phyloP scores from a whole-genome alignment of 768 basidiomycete genomes.

The Tephrocybe sp. region DNA sequence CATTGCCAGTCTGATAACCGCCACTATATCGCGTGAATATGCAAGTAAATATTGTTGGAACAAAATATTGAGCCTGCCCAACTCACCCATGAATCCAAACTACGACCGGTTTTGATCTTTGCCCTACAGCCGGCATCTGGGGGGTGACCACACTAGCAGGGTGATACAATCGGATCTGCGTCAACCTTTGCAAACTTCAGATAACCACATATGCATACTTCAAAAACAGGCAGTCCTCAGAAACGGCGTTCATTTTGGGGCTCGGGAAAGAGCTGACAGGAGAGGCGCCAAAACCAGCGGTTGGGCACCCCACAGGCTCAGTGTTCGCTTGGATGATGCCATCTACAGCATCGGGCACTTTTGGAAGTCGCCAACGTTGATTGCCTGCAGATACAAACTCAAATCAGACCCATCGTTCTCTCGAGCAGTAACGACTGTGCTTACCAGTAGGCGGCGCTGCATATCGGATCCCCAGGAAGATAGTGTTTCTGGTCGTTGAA shows the following conservation, averaged over 20 bases:
- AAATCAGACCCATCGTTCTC: too few species aligned
- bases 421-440: background rate
- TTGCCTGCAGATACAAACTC: slow-evolving; percentile 19
- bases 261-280: slow-evolving; percentile 30
- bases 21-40: slow-evolving; percentile 17
- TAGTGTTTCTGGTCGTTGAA: slow-evolving; percentile 28
- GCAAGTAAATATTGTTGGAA: background rate
- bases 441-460: slow-evolving; percentile 47
- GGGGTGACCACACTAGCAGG: slow-evolving; percentile 33
- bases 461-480: slow-evolving; percentile 45
- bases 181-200: too few species aligned
- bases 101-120: slow-evolving; percentile 33
- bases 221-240: slow-evolving; percentile 42
- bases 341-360: slow-evolving; percentile 21
- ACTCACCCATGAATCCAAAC: slow-evolving; percentile 44
- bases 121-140: slow-evolving; percentile 22
- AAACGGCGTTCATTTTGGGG: slow-evolving; percentile 6
- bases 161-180: too few species aligned
- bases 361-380: slow-evolving; percentile 34
- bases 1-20: slow-evolving; percentile 31
- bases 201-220: slow-evolving; percentile 28
- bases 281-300: slow-evolving; percentile 24
- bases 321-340: slow-evolving; percentile 31
- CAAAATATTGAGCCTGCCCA: background rate
- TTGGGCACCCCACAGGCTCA: slow-evolving; percentile 31